Evolutionary conservation across 768 basidiomycete genomes (phyloP).

Genomic region (Agaricus sinodeliciosus): DNA sequence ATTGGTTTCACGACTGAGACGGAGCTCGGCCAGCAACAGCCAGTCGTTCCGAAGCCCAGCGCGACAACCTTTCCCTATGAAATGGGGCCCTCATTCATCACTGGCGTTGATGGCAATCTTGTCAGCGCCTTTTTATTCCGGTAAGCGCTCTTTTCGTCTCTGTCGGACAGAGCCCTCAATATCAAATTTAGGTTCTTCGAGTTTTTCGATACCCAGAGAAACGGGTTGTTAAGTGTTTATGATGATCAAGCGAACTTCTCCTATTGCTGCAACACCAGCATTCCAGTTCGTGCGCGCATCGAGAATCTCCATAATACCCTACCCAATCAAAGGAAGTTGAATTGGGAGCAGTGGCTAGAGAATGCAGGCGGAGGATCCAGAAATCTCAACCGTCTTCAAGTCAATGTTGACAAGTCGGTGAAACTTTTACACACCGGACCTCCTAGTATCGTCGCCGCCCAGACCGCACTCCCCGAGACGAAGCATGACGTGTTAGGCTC

Average conservation of each 20-base stretch:
- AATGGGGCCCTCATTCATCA: conserved; percentile 68
- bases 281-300: conserved; percentile 72
- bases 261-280: conserved; percentile 76
- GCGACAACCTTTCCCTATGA: conserved; percentile 74
- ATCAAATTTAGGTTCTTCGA: conserved; percentile 64
- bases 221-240: conserved; percentile 64
- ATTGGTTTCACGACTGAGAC: conserved; percentile 66
- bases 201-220: conserved; percentile 72
- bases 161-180: conserved; percentile 5
- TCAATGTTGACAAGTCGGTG: conserved; percentile 54
- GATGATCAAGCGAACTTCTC: conserved; percentile 88
- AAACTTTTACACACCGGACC: conserved; percentile 68
- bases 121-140: conserved; percentile 75
- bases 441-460: conserved; percentile 52
- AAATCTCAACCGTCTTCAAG: conserved; percentile 65
- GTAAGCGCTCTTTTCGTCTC: conserved; percentile 32
- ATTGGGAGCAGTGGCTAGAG: conserved; percentile 68
- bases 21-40: conserved; percentile 43
- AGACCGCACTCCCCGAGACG: conserved; percentile 65
- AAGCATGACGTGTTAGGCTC: conserved; percentile 60
- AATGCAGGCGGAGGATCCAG: conserved; percentile 58
- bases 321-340: conserved; percentile 79
- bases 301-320: conserved; percentile 63
- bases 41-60: conserved; percentile 38
- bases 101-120: conserved; percentile 61